Evolutionary conservation across 2,329 filamentous ascomycete species (phyloP).

Genomic region (Stylonectria norvegica): DNA sequence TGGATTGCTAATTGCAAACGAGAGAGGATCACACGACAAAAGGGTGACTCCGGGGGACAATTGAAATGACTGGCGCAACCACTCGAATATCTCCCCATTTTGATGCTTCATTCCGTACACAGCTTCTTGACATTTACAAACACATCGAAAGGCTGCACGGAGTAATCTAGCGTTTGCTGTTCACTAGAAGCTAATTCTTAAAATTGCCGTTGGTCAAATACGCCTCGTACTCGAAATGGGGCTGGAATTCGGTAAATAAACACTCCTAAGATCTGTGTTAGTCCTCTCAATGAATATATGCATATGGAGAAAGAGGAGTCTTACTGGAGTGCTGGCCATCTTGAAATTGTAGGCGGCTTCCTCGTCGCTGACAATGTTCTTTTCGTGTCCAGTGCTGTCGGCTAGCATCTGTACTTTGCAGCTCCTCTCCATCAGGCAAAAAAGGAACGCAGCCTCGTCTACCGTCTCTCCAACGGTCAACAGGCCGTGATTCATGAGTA

Average conservation of each 20-base stretch:
- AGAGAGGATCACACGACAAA: no score
- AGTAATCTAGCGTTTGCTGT: no score
- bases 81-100: no score
- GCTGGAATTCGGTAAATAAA: conserved; percentile 3
- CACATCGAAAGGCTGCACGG: no score
- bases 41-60: no score
- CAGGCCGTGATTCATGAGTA: conserved; percentile 60
- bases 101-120: no score
- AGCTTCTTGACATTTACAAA: no score
- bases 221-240: conserved; percentile 4
- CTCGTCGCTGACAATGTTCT: conserved; percentile 1
- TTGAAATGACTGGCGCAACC: no score
- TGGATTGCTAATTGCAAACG: no score
- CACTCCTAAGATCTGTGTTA: neutral
- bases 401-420: conserved; percentile 23
- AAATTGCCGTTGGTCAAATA: neutral
- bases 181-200: no score
- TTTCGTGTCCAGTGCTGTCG: neutral
- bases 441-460: conserved; percentile 61
- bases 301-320: neutral
- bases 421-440: conserved; percentile 27
- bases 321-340: conserved; percentile 5
- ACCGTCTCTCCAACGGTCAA: conserved; percentile 60
- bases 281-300: neutral
- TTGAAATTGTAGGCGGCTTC: conserved; percentile 5